phyloP scores from a whole-genome alignment of 805 yeast species.

The Suhomyces faveliae region DNA sequence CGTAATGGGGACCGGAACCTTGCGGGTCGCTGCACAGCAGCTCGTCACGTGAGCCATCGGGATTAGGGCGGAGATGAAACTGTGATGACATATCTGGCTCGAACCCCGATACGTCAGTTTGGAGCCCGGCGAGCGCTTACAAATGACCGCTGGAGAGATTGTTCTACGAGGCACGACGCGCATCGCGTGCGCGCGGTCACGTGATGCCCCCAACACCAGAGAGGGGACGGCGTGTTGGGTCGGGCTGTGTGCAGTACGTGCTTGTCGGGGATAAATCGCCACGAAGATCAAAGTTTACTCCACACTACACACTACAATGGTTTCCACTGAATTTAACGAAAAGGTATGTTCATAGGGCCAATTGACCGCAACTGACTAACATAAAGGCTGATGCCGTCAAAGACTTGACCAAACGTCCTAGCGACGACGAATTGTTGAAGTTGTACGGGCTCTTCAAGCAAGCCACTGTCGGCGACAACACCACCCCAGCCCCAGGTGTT shows the following conservation, averaged over 20 bases:
- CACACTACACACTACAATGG: conserved; percentile 14
- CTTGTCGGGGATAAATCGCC: neutral
- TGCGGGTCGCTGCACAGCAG: no score
- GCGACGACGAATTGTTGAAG: conserved; percentile 80
- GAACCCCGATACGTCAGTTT: no score
- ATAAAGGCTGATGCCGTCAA: conserved; percentile 79
- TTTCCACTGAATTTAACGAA: conserved; percentile 28
- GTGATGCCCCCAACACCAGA: no score
- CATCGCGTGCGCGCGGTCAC: no score
- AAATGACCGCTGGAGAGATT: no score
- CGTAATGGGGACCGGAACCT: no score
- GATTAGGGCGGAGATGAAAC: no score
- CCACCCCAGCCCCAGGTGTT: conserved; percentile 81
- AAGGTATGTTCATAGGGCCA: conserved; percentile 20
- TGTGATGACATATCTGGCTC: no score
- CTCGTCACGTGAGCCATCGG: no score
- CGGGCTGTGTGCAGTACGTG: neutral
- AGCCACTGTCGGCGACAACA: conserved; percentile 95
- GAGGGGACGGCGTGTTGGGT: neutral
- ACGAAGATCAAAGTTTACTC: neutral
- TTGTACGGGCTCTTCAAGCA: conserved; percentile 94
- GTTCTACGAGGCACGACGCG: no score
- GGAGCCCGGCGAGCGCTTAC: no score
- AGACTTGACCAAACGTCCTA: conserved; percentile 71
- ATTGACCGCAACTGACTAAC: conserved; percentile 8